A percentile compares a stretch with the other conserved stretches of the same genome.
Conservation (phyloP, 208 protist species). For the Lotmaria passim region DNA sequence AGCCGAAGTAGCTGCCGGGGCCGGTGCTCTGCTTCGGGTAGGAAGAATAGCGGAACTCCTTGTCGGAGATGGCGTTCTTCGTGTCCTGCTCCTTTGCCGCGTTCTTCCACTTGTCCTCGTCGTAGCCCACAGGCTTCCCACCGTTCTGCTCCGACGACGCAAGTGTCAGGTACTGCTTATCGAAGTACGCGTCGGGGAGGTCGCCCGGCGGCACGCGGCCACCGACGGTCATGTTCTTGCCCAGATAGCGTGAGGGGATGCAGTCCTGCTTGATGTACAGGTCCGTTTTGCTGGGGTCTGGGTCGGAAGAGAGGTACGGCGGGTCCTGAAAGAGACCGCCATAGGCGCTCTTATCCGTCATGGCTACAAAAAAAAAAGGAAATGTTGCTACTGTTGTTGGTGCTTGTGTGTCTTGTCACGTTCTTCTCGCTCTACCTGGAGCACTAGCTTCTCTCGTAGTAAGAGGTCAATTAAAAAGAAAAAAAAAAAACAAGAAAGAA, state of each 20-base stretch:
- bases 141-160: constrained; percentile 80
- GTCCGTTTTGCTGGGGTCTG: constrained; percentile 77
- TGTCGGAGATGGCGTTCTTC: constrained; percentile 61
- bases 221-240: constrained; percentile 70
- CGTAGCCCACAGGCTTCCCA: constrained; percentile 62
- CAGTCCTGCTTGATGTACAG: constrained; percentile 82
- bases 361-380: constrained; percentile 19
- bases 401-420: not conserved
- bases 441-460: not conserved
- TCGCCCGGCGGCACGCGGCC: constrained; percentile 41
- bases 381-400: too few relatives aligned
- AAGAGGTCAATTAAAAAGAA: not conserved
- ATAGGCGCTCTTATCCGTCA: constrained; percentile 83
- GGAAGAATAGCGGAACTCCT: constrained; percentile 76
- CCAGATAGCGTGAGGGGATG: constrained; percentile 82
- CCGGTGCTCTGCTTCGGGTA: constrained; percentile 77
- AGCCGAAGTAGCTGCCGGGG: constrained; percentile 85
- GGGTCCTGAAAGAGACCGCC: constrained; percentile 89
- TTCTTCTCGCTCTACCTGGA: not conserved
- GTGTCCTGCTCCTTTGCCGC: constrained; percentile 25
- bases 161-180: constrained; percentile 80
- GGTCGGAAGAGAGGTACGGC: constrained; percentile 68
- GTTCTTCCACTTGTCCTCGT: constrained; percentile 46
- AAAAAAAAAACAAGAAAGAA: not conserved
- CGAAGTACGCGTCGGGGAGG: constrained; percentile 66